These are phyloP conservation scores for Brachypodium distachyon DNA, from an alignment of 202 grass and related monocot species.

Conservation along the genomic window DNA sequence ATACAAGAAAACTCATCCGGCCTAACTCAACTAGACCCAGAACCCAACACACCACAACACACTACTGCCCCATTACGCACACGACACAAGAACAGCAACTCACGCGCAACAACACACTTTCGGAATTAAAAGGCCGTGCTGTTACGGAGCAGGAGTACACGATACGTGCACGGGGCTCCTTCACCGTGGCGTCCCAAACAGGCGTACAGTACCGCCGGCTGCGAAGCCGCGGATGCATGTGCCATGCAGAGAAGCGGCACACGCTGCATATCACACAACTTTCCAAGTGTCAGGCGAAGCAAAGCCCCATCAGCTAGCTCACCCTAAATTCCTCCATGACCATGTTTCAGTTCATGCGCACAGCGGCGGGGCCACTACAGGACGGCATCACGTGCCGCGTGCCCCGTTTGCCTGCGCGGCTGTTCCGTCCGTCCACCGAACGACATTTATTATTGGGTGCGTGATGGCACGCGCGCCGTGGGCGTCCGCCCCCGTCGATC, in stretches of 20 bases:
- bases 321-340: neutral
- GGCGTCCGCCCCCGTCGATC: neutral
- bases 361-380: neutral
- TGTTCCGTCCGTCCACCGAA: neutral
- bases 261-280: neutral
- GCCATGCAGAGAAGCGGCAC: neutral
- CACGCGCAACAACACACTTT: too few relatives aligned
- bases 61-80: too few relatives aligned
- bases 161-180: neutral
- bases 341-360: too few relatives aligned
- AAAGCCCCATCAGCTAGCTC: neutral
- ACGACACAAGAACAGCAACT: too few relatives aligned
- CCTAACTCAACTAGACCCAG: too few relatives aligned
- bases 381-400: slow-evolving; percentile 27
- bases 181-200: neutral
- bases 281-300: neutral
- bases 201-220: neutral
- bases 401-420: neutral
- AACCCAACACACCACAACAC: too few relatives aligned
- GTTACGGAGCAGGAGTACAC: neutral
- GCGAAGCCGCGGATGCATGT: neutral
- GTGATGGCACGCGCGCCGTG: neutral
- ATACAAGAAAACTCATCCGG: too few relatives aligned
- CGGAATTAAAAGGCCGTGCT: too few relatives aligned
- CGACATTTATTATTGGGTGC: neutral